Conservation (phyloP, 352 stramenopile species). For the Pythium aquatile region DNA sequence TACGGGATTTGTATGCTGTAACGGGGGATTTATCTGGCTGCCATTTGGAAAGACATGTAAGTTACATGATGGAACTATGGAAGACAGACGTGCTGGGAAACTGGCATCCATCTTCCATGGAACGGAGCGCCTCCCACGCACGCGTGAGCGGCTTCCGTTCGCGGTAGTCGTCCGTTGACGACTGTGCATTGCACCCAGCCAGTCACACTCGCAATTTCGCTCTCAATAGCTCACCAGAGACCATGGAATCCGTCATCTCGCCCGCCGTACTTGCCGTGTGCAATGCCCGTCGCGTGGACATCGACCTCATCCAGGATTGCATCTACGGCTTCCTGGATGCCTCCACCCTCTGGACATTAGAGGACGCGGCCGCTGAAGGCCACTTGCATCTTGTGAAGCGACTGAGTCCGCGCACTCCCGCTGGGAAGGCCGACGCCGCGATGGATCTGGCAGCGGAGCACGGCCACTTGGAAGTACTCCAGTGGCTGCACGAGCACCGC, state of each 20-base stretch:
- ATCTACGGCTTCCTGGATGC: conserved; percentile 26
- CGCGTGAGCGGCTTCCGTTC: background rate
- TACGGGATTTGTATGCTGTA: background rate
- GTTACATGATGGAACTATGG: too few relatives aligned
- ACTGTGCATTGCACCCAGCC: background rate
- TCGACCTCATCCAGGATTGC: conserved; percentile 19
- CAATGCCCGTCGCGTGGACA: conserved; percentile 10
- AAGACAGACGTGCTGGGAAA: background rate
- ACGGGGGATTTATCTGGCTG: background rate
- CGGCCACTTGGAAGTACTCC: conserved; percentile 30
- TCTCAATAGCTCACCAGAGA: background rate
- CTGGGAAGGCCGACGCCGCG: conserved; percentile 16
- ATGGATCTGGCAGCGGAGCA: conserved; percentile 33
- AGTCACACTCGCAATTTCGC: background rate
- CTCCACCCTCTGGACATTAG: conserved; percentile 20
- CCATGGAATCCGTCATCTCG: conserved; percentile 4
- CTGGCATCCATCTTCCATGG: background rate
- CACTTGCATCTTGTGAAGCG: conserved; percentile 22
- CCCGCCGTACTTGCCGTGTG: conserved; percentile 22
- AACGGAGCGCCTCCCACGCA: background rate
- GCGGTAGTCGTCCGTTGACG: background rate
- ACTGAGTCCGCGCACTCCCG: conserved; percentile 8
- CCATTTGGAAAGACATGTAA: background rate
- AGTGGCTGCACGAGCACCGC: conserved; percentile 25
- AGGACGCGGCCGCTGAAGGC: conserved; percentile 19